Percentiles rank a stretch among this genome's conserved stretches.
Evolutionary conservation across 345 rosid species (phyloP).

Genomic region (Punica granatum): DNA sequence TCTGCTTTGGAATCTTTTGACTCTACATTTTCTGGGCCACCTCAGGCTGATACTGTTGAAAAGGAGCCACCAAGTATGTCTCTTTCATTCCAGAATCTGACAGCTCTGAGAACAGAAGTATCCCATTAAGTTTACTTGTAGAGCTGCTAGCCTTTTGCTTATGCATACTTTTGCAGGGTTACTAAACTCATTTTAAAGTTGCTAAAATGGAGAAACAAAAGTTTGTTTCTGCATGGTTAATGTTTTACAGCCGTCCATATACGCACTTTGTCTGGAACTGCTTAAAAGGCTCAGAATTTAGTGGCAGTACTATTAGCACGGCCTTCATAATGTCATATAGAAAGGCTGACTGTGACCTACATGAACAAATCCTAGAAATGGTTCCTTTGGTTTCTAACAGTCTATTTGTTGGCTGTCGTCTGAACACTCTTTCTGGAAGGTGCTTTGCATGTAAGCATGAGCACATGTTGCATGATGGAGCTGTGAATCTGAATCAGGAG

Average conservation of each 20-base stretch:
- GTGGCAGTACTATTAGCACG: background rate
- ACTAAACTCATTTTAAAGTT: no score
- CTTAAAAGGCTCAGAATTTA: no score
- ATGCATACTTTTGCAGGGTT: no score
- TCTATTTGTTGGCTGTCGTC: background rate
- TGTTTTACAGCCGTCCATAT: background rate
- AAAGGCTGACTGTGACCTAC: background rate
- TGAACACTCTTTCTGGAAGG: background rate
- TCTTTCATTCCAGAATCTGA: slow-evolving; percentile 3
- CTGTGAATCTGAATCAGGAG: background rate
- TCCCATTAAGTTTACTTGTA: background rate
- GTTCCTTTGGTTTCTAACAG: background rate
- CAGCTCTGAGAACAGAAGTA: background rate
- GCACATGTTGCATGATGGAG: background rate
- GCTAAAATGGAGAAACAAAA: no score
- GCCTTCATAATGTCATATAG: background rate
- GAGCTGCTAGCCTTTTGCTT: background rate
- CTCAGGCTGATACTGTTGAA: background rate
- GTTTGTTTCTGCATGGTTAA: no score
- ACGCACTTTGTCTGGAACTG: background rate
- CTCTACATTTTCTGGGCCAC: slow-evolving; percentile 17
- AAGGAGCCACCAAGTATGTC: slow-evolving; percentile 32
- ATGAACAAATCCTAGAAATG: background rate
- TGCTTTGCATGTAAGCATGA: background rate
- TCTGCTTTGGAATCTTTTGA: slow-evolving; percentile 55